Base-by-base conservation (phyloP, 2,329 filamentous ascomycete genomes). In the Curvularia hawaiiensis region DNA sequence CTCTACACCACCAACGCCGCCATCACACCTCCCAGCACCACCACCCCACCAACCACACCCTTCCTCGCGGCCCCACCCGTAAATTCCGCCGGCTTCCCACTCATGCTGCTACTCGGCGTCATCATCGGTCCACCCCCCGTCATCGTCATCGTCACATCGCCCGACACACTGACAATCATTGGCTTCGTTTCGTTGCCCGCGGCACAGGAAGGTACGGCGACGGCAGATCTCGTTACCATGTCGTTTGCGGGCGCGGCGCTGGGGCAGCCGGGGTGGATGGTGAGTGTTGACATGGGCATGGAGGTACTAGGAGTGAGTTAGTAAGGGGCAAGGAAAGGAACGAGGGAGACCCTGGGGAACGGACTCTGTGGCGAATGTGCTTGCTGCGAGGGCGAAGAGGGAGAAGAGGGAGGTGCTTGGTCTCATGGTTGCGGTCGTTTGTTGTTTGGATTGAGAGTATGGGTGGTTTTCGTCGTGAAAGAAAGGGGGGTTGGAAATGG, bases 111-210 rank as follows among this genome's bases (percentile, higher is more conserved):
- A n/a, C 45, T 45, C 9, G 40, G 30, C 0, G 50, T 51, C 9
- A 50, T 43, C 30, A 31, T 50, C 7, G 35, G 48, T 4, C 45
- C 20, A 0, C 55, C 55, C 8, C 24, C 43, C 18, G 45, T 53
- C 50, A 57, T 54, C 24, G 54, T 52, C 45, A 48, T 35, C 1
- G 45, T 48, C 12, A 33, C 30, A n/a, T 22, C 30, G 7, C 61
- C 60, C 6, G 61, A 50, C 54, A 65, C 60, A 26, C 47, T 61
- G 45, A 69, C 35, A 8, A 69, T 60, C 3, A 48, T 45, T 1
- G 65, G 61, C 56, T 66, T 68, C 0, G 66, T 69, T 4, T 40
- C 54, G 49, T 69, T 67, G 4, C 61, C 64, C 0, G 59, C 64
- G 10, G 48, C 62, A 39, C 66, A 69, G 16, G 54, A 52, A 1